phyloP scores from a whole-genome alignment of 768 basidiomycete species.

The Chalciporus chontae region DNA sequence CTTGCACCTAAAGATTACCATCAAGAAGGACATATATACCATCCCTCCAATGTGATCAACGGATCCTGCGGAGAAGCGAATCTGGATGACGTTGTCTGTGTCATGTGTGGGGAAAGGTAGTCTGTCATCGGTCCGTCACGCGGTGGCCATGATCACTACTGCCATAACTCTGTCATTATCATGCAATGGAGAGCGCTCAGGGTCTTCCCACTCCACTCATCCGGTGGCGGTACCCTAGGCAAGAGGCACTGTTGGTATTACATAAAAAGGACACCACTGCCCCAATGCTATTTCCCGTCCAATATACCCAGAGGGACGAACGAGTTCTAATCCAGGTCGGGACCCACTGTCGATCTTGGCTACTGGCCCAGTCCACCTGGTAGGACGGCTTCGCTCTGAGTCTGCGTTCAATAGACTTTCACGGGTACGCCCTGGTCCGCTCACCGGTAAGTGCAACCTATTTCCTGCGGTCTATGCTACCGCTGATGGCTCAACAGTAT shows the following conservation, averaged over 20 bases:
- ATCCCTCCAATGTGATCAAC: no score
- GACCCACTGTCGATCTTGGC: no score
- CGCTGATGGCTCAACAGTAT: not conserved
- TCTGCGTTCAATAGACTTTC: not conserved
- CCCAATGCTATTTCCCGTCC: constrained; percentile 5
- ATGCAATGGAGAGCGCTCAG: not conserved
- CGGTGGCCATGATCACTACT: not conserved
- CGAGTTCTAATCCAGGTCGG: not conserved
- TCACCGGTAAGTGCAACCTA: not conserved
- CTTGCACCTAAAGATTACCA: constrained; percentile 2
- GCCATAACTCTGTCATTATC: not conserved
- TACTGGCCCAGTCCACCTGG: not conserved
- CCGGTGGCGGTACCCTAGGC: not conserved
- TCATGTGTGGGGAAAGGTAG: no score
- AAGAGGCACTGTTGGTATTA: constrained; percentile 11
- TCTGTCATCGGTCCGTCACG: no score
- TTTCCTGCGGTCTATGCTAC: constrained; percentile 1
- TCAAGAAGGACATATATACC: no score
- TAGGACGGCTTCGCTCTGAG: not conserved
- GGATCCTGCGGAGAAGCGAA: no score
- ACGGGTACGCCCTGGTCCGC: not conserved
- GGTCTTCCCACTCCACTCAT: constrained; percentile 7
- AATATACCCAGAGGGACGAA: constrained; percentile 4
- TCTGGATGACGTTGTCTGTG: no score
- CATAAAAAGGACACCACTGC: constrained; percentile 7